Evolutionary conservation across 1,139 yeast species (phyloP).

Genomic region (Kurtzmaniella quercitrusa): DNA sequence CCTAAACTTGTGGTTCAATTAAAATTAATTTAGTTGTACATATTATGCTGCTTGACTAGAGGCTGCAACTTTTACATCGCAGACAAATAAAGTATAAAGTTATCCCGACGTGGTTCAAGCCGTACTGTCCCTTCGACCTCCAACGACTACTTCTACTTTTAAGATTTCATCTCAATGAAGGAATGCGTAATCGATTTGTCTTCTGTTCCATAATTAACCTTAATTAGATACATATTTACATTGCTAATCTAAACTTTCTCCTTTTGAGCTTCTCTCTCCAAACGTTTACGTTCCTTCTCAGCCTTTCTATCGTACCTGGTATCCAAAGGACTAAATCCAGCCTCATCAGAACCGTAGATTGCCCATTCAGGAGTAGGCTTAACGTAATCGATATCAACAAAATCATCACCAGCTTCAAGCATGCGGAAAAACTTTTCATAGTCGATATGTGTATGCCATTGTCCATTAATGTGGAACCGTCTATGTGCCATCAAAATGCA

Average conservation of each 20-base stretch:
- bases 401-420: conserved; percentile 58
- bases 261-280: conserved; percentile 34
- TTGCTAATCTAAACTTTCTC: conserved; percentile 7
- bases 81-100: too few species aligned
- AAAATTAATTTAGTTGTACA: too few species aligned
- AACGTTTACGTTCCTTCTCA: conserved; percentile 49
- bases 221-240: not conserved
- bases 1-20: too few species aligned
- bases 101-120: too few species aligned
- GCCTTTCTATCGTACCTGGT: conserved; percentile 65
- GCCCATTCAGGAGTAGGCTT: conserved; percentile 90
- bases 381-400: conserved; percentile 77
- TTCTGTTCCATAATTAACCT: conserved; percentile 4
- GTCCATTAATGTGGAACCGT: conserved; percentile 63
- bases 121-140: too few species aligned
- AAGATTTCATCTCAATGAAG: too few species aligned
- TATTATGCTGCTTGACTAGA: too few species aligned
- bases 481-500: conserved; percentile 81
- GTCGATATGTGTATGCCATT: conserved; percentile 89
- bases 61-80: too few species aligned
- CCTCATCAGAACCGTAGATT: conserved; percentile 76
- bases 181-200: conserved; percentile 5
- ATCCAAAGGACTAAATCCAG: conserved; percentile 89
- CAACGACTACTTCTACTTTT: too few species aligned
- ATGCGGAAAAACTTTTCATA: conserved; percentile 73